Percentiles rank a stretch among this genome's conserved stretches.
Conservation (phyloP, 768 basidiomycete genomes). For the Rhodotorula taiwanensis region DNA sequence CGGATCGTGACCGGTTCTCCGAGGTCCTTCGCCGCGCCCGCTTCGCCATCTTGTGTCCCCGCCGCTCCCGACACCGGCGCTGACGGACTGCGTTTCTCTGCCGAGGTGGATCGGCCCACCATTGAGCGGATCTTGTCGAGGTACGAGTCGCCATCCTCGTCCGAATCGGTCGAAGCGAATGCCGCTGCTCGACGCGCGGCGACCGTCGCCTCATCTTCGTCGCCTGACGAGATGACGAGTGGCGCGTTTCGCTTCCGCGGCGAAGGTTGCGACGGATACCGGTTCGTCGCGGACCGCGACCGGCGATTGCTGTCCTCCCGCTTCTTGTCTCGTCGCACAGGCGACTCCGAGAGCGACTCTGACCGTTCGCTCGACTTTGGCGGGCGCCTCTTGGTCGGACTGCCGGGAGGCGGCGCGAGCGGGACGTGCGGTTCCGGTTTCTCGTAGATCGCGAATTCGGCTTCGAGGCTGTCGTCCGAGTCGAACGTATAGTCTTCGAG, state of each 20-base stretch:
- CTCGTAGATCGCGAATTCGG: neutral
- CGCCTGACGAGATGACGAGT: neutral
- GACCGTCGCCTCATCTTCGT: neutral
- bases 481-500: conserved; percentile 1
- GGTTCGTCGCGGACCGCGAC: neutral
- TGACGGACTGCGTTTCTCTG: neutral
- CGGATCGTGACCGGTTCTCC: neutral
- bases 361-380: neutral
- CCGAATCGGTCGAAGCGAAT: conserved; percentile 1
- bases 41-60: too few relatives aligned
- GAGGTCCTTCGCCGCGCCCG: too few relatives aligned
- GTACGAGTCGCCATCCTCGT: neutral
- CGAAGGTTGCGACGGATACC: too few relatives aligned
- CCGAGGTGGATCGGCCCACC: neutral
- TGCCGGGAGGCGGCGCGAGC: neutral
- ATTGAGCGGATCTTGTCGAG: too few relatives aligned
- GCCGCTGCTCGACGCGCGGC: neutral
- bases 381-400: neutral
- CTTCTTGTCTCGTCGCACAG: neutral
- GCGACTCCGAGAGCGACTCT: neutral
- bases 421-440: neutral
- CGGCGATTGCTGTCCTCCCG: neutral
- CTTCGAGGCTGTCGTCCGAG: conserved; percentile 9
- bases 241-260: neutral
- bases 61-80: neutral